Conservation (phyloP, 2,329 filamentous ascomycete genomes). For the Ophiostoma australiae region DNA sequence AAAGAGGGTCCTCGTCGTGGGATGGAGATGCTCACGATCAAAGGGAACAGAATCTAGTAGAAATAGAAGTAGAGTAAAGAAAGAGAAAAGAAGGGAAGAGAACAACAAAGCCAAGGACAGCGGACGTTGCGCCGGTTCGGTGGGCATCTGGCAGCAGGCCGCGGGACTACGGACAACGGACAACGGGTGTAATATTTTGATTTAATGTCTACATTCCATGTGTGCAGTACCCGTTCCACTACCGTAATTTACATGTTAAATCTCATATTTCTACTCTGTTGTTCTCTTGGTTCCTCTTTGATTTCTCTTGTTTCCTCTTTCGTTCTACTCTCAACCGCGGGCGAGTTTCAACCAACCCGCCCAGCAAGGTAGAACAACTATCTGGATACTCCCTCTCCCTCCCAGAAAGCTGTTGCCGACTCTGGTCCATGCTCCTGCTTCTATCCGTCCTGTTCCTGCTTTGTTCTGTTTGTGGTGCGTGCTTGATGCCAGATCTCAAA, state of each 20-base stretch:
- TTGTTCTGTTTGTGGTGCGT: neutral
- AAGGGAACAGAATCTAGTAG: neutral
- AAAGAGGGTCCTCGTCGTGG: constrained; percentile 10
- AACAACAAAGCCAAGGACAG: neutral
- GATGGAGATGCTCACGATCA: neutral
- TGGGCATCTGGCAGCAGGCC: neutral
- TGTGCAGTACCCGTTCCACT: neutral
- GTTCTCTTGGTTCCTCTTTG: neutral
- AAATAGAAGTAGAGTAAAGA: neutral
- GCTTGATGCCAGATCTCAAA: neutral
- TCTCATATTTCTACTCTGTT: neutral
- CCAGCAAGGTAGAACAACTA: neutral
- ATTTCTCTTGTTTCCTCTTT: neutral
- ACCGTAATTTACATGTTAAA: neutral
- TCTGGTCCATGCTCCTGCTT: constrained; percentile 3
- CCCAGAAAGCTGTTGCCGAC: neutral
- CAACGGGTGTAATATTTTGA: neutral
- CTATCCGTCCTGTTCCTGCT: neutral
- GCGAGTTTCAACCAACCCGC: constrained; percentile 1
- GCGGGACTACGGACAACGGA: neutral
- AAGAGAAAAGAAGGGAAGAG: neutral
- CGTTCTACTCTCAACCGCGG: neutral
- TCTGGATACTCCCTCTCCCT: neutral
- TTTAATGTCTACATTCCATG: too few species aligned
- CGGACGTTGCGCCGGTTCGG: neutral